Base-by-base conservation (phyloP, 2,329 filamentous ascomycete genomes). In the Ceratocystis papillata region DNA sequence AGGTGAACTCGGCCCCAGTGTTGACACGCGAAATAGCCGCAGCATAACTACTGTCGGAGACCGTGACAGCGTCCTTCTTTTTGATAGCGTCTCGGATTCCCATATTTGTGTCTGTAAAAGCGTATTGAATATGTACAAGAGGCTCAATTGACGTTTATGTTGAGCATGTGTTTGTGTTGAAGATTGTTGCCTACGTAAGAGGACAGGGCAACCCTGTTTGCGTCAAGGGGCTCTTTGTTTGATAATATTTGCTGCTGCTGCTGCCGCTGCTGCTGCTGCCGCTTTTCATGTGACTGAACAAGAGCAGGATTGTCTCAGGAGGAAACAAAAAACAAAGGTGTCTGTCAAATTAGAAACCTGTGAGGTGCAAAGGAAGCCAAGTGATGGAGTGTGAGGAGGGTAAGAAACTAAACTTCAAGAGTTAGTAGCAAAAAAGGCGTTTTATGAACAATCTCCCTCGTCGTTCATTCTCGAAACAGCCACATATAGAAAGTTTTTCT, bases 1-100 rank as follows among this genome's bases (percentile, higher is more conserved):
- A 90, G 69, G 82, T 90, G 77, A 96, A 90, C 70, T 89, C 85
- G 67, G 87, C 86, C 1, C 79, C 74, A 63, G 73, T 61, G 67
- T 68, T 73, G 50, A 78, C 73, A 65, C 71, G 74, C 57, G 74
- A 70, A 64, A 76, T 71, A 22, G 76, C 74, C 68, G 75, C 71
- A 68, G 77, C 74, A 68, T 73, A 71, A n/a, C 73, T 68, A 45
- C 74, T 70, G 55, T 62, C 25, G n/a, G 70, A 71, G 28, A 75
- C 72, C 17, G 76, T 75, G 63, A 79, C 71, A 69, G 75, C 75
- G 67, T 81, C 77, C 73, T 81, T 83, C 73, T 81, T 83, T 74
- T 77, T 80, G 63, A 84, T 73, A 70, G 81, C 74, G 69, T 82
- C 80, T 70, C 79, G 79, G 66, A 84, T 73, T 17, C 78, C 80